These are phyloP conservation scores for Cicer pinnatifidum DNA, from an alignment of 306 rosid species.

Conservation along the genomic window DNA sequence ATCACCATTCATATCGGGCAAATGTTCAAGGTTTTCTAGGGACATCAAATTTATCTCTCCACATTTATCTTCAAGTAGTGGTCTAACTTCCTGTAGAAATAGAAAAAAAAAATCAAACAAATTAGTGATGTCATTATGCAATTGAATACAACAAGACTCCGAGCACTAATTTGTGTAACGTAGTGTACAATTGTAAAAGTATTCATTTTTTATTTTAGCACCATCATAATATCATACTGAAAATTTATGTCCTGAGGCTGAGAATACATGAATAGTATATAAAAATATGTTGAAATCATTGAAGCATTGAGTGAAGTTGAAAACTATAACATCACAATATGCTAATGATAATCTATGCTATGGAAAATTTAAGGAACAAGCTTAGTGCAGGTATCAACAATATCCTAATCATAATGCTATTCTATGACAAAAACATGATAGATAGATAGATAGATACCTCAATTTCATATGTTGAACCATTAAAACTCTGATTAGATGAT, in stretches of 20 bases:
- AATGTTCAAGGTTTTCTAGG: slow-evolving; percentile 21
- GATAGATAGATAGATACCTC: slow-evolving; percentile 51
- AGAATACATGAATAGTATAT: slow-evolving; percentile 6
- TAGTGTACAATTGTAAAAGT: no score
- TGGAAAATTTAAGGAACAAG: no score
- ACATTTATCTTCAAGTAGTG: slow-evolving; percentile 39
- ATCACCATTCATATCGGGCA: slow-evolving; percentile 44
- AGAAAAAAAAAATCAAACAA: background rate
- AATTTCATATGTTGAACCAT: slow-evolving; percentile 47
- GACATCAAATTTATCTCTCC: slow-evolving; percentile 34
- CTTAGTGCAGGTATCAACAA: no score
- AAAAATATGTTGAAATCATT: slow-evolving; percentile 2
- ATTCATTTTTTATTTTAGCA: no score
- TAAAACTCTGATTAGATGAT: slow-evolving; percentile 52
- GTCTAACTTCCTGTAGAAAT: slow-evolving; percentile 57
- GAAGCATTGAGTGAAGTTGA: background rate
- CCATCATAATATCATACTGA: background rate
- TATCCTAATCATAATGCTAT: no score
- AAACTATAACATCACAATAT: background rate
- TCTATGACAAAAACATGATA: background rate
- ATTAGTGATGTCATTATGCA: slow-evolving; percentile 22
- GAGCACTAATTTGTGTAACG: no score
- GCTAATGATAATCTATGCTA: background rate
- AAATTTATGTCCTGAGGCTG: background rate
- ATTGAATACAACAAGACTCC: no score